phyloP scores from a whole-genome alignment of 495 filamentous ascomycete genomes.

The Parathielavia appendiculata region DNA sequence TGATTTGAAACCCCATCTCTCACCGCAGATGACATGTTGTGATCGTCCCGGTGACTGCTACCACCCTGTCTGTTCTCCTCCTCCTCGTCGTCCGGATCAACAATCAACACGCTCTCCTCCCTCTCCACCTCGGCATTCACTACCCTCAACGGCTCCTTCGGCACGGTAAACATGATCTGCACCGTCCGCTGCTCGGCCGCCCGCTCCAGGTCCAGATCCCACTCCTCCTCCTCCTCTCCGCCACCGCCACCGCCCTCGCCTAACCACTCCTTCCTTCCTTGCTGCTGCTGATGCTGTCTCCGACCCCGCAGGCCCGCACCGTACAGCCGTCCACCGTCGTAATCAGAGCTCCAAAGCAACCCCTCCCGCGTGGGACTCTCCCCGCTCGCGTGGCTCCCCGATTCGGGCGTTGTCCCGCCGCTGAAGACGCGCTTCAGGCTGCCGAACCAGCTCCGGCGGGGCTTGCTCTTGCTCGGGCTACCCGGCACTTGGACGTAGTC shows the following conservation, averaged over 20 bases:
- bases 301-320: conserved; percentile 19
- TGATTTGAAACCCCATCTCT: background rate
- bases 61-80: no score
- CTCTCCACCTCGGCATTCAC: conserved; percentile 64
- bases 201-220: conserved; percentile 87
- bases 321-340: conserved; percentile 24
- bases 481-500: conserved; percentile 33
- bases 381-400: conserved; percentile 1
- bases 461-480: conserved; percentile 45
- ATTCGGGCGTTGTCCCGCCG: conserved; percentile 19
- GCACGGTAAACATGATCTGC: conserved; percentile 92
- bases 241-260: background rate
- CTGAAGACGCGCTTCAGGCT: conserved; percentile 44
- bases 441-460: conserved; percentile 44
- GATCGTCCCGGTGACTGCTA: background rate
- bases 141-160: conserved; percentile 74
- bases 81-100: conserved; percentile 23
- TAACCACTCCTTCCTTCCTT: conserved; percentile 40
- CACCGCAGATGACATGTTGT: no score
- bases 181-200: conserved; percentile 75
- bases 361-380: conserved; percentile 25
- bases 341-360: conserved; percentile 27
- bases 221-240: conserved; percentile 22
- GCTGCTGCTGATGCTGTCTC: conserved; percentile 34
- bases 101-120: conserved; percentile 36